A percentile compares a stretch with the other conserved stretches of the same genome.
phyloP scores from a whole-genome alignment of 345 rosid genomes.

The Acer negundo region DNA sequence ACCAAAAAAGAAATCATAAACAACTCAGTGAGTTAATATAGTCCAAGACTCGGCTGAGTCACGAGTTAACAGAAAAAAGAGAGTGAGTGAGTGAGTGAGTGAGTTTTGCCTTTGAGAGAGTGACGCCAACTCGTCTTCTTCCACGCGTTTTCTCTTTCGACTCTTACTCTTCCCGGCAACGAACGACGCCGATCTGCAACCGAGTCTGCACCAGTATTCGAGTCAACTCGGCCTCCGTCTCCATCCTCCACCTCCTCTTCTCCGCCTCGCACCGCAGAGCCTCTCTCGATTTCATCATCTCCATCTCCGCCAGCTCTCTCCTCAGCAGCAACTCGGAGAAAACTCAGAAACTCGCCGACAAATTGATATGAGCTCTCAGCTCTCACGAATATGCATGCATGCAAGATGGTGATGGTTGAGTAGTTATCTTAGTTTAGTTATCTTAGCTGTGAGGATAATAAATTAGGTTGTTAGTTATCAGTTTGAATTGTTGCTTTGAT shows the following conservation, averaged over 20 bases:
- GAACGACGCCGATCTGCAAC: conserved; percentile 42
- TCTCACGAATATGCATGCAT: too few relatives aligned
- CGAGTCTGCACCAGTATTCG: conserved; percentile 51
- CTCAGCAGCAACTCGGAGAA: conserved; percentile 50
- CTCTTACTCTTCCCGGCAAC: too few relatives aligned
- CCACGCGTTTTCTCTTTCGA: too few relatives aligned
- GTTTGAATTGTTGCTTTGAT: too few relatives aligned
- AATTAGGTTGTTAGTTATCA: too few relatives aligned
- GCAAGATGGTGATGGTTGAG: too few relatives aligned
- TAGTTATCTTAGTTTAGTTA: too few relatives aligned
- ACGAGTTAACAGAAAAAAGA: background rate
- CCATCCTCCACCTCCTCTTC: conserved; percentile 43
- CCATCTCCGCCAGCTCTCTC: conserved; percentile 51
- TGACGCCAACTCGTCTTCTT: too few relatives aligned
- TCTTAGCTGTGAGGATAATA: too few relatives aligned
- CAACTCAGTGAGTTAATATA: background rate
- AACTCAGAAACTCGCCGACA: conserved; percentile 50
- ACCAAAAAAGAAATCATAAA: background rate
- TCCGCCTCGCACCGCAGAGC: conserved; percentile 50
- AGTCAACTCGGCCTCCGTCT: conserved; percentile 57
- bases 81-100: background rate
- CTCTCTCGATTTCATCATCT: conserved; percentile 63
- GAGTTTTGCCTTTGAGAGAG: too few relatives aligned
- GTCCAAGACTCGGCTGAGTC: background rate
- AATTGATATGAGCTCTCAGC: too few relatives aligned